Conservation (phyloP, 495 filamentous ascomycete genomes). For the Cetradonia linearis region DNA sequence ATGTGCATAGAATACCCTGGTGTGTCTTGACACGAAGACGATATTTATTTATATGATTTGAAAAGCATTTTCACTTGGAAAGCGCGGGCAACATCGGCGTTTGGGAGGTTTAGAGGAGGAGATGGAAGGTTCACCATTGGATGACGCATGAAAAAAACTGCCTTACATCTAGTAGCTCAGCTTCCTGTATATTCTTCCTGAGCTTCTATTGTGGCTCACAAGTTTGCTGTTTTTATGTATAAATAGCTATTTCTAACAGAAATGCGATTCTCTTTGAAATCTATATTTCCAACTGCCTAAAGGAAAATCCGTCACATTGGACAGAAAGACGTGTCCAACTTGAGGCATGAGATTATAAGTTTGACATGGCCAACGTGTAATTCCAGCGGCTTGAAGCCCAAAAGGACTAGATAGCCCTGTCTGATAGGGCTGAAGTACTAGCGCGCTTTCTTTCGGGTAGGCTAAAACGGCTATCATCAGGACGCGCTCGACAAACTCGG, state of each 20-base stretch:
- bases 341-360: too few species aligned
- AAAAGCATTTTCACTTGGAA: slow-evolving; percentile 17
- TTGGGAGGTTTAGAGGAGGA: background rate
- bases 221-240: background rate
- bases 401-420: too few species aligned
- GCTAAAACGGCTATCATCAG: slow-evolving; percentile 8
- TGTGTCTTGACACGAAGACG: slow-evolving; percentile 14
- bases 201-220: slow-evolving; percentile 5
- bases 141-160: slow-evolving; percentile 3
- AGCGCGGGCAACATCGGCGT: slow-evolving; percentile 5
- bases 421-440: slow-evolving; percentile 7
- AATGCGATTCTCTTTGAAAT: background rate
- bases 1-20: slow-evolving; percentile 23
- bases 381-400: too few species aligned
- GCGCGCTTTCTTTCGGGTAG: slow-evolving; percentile 6
- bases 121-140: slow-evolving; percentile 3
- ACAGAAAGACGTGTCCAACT: too few species aligned
- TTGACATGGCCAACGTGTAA: background rate
- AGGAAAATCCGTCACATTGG: background rate
- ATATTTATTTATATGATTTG: slow-evolving; percentile 12
- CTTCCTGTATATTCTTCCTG: slow-evolving; percentile 3
- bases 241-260: background rate
- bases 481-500: slow-evolving; percentile 4
- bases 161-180: background rate
- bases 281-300: background rate